Conservation (phyloP, 148 eudicot species). For the Diospyros lotus region DNA sequence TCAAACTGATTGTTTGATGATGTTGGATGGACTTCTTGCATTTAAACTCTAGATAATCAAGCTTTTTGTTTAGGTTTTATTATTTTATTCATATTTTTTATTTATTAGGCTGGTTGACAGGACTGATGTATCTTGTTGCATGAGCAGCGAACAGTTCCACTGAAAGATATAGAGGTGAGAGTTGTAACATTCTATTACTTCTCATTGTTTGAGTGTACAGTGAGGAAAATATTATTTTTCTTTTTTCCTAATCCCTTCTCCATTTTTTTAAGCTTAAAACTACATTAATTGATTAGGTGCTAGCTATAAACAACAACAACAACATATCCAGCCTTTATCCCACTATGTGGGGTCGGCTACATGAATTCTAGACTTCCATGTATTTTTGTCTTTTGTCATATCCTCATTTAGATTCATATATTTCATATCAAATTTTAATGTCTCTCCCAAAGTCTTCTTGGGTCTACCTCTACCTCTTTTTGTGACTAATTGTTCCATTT, state of each 20-base stretch:
- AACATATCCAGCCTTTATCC: too few relatives aligned
- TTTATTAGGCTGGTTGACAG: constrained; percentile 68
- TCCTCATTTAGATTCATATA: too few relatives aligned
- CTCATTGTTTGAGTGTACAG: background rate
- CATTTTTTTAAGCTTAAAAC: background rate
- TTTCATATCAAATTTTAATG: too few relatives aligned
- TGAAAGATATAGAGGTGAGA: constrained; percentile 61
- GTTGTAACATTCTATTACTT: constrained; percentile 5
- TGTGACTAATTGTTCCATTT: too few relatives aligned
- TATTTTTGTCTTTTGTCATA: too few relatives aligned
- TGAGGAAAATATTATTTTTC: background rate
- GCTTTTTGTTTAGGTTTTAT: constrained; percentile 9
- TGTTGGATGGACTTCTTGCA: background rate
- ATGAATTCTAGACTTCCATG: too few relatives aligned
- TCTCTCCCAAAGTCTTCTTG: too few relatives aligned
- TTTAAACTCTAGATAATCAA: background rate
- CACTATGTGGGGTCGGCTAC: too few relatives aligned
- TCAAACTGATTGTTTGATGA: background rate
- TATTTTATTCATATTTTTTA: constrained; percentile 33
- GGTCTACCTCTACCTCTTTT: too few relatives aligned
- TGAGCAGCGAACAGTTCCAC: constrained; percentile 57
- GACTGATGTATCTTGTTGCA: constrained; percentile 62
- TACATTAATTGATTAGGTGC: background rate
- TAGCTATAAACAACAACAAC: too few relatives aligned
- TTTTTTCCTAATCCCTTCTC: background rate